Evolutionary conservation across 2,329 filamentous ascomycete genomes (phyloP).

Genomic region (Ophiocordyceps camponoti-rufipedis): DNA sequence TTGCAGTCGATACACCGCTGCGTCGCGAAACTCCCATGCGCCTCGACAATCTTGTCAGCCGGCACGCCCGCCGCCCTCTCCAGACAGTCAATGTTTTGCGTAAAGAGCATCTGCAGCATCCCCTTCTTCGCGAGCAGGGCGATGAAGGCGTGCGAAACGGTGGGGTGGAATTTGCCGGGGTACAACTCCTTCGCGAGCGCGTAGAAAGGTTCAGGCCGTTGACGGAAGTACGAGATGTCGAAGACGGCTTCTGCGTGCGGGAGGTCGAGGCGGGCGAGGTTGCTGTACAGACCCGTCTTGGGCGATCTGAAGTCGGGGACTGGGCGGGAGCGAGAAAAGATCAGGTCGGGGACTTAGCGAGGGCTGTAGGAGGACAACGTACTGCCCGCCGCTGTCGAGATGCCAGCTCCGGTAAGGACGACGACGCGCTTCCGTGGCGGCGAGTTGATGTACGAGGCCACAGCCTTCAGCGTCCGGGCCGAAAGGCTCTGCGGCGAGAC

Average conservation of each 20-base stretch:
- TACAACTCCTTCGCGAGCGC: conserved; percentile 81
- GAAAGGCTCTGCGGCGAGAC: conserved; percentile 46
- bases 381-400: conserved; percentile 57
- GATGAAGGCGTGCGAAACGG: conserved; percentile 80
- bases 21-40: conserved; percentile 84
- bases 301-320: conserved; percentile 93
- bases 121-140: conserved; percentile 62
- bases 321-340: conserved; percentile 10
- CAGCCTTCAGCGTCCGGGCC: conserved; percentile 48
- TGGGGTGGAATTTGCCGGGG: conserved; percentile 75
- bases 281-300: conserved; percentile 83
- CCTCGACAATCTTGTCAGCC: conserved; percentile 66
- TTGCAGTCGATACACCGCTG: conserved; percentile 88
- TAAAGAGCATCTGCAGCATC: conserved; percentile 71
- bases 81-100: conserved; percentile 94
- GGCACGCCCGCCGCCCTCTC: conserved; percentile 78
- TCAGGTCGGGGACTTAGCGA: background rate
- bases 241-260: conserved; percentile 88
- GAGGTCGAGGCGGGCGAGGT: conserved; percentile 69
- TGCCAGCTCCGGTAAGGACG: conserved; percentile 81
- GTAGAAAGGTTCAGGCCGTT: conserved; percentile 81
- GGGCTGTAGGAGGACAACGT: conserved; percentile 2
- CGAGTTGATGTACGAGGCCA: conserved; percentile 66
- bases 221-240: conserved; percentile 74
- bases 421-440: conserved; percentile 54